phyloP scores from a whole-genome alignment of 208 protist species.

The Wallacemonas sp. region DNA sequence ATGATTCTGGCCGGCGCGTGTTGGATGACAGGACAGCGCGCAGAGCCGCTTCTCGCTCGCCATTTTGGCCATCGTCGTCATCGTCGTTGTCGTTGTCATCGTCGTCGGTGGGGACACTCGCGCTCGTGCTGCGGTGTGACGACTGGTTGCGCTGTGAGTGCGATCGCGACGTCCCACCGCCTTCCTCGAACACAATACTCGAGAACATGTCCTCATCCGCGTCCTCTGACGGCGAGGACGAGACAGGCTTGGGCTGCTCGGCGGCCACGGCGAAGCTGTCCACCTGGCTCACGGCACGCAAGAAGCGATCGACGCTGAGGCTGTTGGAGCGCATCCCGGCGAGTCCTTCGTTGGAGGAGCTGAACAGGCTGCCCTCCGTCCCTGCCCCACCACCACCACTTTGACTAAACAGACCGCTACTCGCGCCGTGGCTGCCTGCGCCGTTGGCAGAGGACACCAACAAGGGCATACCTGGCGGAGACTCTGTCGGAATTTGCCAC shows the following conservation, averaged over 20 bases:
- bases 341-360: background rate
- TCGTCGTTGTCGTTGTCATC: background rate
- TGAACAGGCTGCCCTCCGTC: background rate
- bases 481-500: background rate
- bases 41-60: too few relatives aligned
- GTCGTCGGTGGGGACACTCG: background rate
- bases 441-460: background rate
- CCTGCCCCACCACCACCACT: too few relatives aligned
- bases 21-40: slow-evolving; percentile 3
- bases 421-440: background rate
- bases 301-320: slow-evolving; percentile 6
- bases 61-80: background rate
- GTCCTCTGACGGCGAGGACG: too few relatives aligned
- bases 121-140: background rate
- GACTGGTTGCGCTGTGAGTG: background rate
- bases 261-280: too few relatives aligned
- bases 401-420: background rate
- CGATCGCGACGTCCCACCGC: slow-evolving; percentile 2
- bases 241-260: too few relatives aligned
- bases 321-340: background rate
- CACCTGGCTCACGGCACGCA: slow-evolving; percentile 11
- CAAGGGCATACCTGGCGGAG: background rate
- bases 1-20: slow-evolving; percentile 3
- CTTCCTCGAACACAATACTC: slow-evolving; percentile 6
- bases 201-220: background rate